These are phyloP conservation scores for Cryptomeria japonica DNA, from an alignment of 75 land plant genomes.

Conservation along the genomic window DNA sequence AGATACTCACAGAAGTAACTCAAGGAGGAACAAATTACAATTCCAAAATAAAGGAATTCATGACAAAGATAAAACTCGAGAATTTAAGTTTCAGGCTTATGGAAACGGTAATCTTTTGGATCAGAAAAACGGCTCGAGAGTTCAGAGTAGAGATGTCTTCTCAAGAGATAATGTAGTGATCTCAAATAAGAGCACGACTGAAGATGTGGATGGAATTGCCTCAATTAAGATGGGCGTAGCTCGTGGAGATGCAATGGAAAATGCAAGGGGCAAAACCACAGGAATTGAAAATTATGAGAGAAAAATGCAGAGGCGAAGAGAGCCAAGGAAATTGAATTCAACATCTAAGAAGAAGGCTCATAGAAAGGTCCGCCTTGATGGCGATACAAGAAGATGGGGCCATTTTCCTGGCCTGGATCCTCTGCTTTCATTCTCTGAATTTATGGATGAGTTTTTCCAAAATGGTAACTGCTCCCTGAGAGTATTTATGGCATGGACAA, in stretches of 20 bases:
- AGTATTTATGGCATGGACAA: slow-evolving; percentile 96
- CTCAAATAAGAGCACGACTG: neutral
- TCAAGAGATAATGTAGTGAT: slow-evolving; percentile 4
- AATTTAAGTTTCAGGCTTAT: neutral
- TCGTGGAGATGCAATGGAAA: neutral
- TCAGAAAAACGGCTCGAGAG: neutral
- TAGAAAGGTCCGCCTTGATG: slow-evolving; percentile 12
- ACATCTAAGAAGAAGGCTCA: neutral
- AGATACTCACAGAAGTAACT: slow-evolving; percentile 3
- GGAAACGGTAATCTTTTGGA: neutral
- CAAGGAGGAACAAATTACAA: neutral
- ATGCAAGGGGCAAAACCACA: neutral
- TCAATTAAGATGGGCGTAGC: neutral
- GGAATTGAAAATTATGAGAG: slow-evolving; percentile 1
- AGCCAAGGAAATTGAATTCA: neutral
- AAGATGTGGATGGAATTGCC: neutral
- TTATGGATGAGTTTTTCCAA: slow-evolving; percentile 70
- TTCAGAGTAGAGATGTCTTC: neutral
- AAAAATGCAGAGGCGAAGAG: neutral
- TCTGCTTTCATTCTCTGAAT: slow-evolving; percentile 60
- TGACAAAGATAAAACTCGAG: neutral
- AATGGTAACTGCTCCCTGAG: slow-evolving; percentile 52
- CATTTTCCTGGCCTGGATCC: slow-evolving; percentile 81
- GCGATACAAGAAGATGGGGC: slow-evolving; percentile 76
- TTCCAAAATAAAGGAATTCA: neutral